A percentile compares a stretch with the other conserved stretches of the same genome.
phyloP scores from a whole-genome alignment of 768 basidiomycete genomes.

The Lactarius indigo region DNA sequence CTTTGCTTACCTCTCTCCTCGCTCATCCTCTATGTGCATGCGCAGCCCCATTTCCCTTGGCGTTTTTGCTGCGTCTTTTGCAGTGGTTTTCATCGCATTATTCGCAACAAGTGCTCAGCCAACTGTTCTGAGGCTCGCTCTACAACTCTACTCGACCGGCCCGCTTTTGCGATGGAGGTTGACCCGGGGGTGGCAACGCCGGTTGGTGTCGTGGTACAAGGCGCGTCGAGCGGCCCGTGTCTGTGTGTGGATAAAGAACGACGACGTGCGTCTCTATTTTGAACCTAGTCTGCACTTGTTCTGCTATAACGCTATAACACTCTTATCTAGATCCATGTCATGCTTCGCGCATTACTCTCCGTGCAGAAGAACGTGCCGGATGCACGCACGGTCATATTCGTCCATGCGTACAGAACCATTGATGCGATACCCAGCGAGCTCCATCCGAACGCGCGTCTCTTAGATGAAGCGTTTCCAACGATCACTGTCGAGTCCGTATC shows the following conservation, averaged over 20 bases:
- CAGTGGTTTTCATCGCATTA: slow-evolving; percentile 11
- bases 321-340: slow-evolving; percentile 21
- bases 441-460: slow-evolving; percentile 25
- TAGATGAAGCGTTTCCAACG: slow-evolving; percentile 26
- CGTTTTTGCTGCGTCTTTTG: slow-evolving; percentile 19
- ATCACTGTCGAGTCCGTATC: slow-evolving; percentile 24
- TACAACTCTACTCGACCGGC: slow-evolving; percentile 13
- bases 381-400: slow-evolving; percentile 23
- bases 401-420: slow-evolving; percentile 23
- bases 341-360: slow-evolving; percentile 23
- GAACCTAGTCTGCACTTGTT: background rate
- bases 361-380: slow-evolving; percentile 24
- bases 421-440: slow-evolving; percentile 24
- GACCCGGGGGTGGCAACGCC: slow-evolving; percentile 6
- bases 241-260: slow-evolving; percentile 27
- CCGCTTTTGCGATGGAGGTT: slow-evolving; percentile 14
- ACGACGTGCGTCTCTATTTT: slow-evolving; percentile 17
- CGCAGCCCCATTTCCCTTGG: slow-evolving; percentile 23
- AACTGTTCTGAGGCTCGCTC: slow-evolving; percentile 5
- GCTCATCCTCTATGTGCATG: background rate
- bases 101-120: slow-evolving; percentile 20
- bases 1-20: background rate
- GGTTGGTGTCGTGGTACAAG: slow-evolving; percentile 20
- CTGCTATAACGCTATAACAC: background rate
- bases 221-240: slow-evolving; percentile 18